Evolutionary conservation across 2,329 filamentous ascomycete species (phyloP).

Genomic region (Paecilomyces variotii): DNA sequence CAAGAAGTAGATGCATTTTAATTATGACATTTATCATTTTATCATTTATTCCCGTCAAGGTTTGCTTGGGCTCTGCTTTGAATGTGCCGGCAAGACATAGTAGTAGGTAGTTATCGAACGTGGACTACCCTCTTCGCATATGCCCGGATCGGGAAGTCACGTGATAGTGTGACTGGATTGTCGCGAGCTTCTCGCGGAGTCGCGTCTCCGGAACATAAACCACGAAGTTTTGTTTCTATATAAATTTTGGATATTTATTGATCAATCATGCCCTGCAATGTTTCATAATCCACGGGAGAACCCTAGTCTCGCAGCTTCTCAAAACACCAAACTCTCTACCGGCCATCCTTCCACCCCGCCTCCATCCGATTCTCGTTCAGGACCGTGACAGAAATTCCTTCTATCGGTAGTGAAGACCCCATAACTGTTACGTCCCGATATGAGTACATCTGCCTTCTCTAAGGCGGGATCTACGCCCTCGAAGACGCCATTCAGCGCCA

Average conservation of each 20-base stretch:
- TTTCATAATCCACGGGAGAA: conserved; percentile 4
- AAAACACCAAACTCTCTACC: neutral
- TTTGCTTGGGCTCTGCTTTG: too few species aligned
- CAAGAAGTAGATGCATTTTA: too few species aligned
- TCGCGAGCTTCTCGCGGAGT: neutral
- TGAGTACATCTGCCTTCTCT: neutral
- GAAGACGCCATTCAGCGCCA: conserved; percentile 5
- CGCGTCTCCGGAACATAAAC: conserved; percentile 1
- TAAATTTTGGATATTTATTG: conserved; percentile 6
- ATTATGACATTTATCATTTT: too few species aligned
- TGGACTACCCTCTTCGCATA: neutral
- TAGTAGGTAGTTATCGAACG: too few species aligned
- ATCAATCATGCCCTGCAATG: conserved; percentile 1
- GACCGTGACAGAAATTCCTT: neutral
- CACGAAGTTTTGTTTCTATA: conserved; percentile 6
- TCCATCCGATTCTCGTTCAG: neutral
- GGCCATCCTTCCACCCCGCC: conserved; percentile 3
- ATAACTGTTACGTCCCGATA: neutral
- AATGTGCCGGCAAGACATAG: too few species aligned
- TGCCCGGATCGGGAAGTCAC: neutral
- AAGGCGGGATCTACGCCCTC: neutral
- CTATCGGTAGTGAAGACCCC: neutral
- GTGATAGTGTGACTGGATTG: neutral
- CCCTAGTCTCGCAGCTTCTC: neutral
- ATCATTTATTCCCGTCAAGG: too few species aligned